A percentile compares a stretch with the other conserved stretches of the same genome.
Conservation (phyloP, 2,329 filamentous ascomycete genomes). For the Diaporthe sp. region DNA sequence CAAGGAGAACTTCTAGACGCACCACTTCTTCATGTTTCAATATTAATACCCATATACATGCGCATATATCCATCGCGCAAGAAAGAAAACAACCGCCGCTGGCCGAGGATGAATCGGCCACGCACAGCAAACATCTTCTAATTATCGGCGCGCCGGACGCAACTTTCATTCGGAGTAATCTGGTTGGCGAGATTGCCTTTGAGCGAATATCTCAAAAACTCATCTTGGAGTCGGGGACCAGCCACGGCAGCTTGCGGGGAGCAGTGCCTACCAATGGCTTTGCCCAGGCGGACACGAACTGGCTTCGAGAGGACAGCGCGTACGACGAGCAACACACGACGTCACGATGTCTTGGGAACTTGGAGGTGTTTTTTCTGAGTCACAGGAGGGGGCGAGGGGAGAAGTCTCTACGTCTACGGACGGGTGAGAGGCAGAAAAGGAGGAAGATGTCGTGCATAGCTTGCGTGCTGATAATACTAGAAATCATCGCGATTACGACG, state of each 20-base stretch:
- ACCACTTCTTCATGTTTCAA: constrained; percentile 26
- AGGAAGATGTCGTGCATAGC: constrained; percentile 29
- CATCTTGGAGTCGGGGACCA: constrained; percentile 5
- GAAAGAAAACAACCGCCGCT: not conserved
- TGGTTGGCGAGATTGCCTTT: constrained; percentile 20
- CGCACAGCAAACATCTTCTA: constrained; percentile 10
- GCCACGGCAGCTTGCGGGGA: constrained; percentile 10
- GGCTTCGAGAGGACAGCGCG: not conserved
- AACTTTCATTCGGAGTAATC: constrained; percentile 31
- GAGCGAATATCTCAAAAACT: constrained; percentile 3
- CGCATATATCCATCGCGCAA: constrained; percentile 5
- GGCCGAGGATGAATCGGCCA: not conserved
- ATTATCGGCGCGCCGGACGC: constrained; percentile 31
- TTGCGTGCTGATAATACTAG: constrained; percentile 30
- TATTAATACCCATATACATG: constrained; percentile 24
- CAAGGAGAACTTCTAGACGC: constrained; percentile 74
- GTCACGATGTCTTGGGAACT: not conserved
- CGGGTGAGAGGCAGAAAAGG: not conserved
- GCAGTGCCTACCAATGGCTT: constrained; percentile 31
- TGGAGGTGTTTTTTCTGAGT: not conserved
- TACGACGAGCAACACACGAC: constrained; percentile 23
- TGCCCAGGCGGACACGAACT: constrained; percentile 3
- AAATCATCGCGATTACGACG: constrained; percentile 24
- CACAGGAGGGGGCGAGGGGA: not conserved
- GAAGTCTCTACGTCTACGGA: not conserved